Base-by-base conservation (phyloP, 108 stramenopile species). In the Skeletonema grethae region DNA sequence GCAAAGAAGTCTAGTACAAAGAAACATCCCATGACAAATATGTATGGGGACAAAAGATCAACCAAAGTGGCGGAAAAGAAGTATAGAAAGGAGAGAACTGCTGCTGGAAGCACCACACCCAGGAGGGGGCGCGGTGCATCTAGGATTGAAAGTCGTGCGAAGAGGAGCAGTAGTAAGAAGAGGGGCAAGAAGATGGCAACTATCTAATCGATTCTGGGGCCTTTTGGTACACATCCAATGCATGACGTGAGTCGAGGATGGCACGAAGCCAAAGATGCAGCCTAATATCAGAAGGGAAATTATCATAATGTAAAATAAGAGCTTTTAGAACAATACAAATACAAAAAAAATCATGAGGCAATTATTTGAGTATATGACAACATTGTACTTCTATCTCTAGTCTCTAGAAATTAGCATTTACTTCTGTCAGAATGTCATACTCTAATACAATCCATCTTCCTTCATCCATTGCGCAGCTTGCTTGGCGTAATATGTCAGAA, bases 401-500 rank as follows among this genome's bases (percentile, higher is more conserved):
- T 43, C 2, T 43, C 41, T 15, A 43, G 41, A 43, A 15, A 15
- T 43, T 43, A 43, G 41, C 41, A 43, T 43, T 43, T 43, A 43
- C 15, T 43, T 43, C 41, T n/a, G 0, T 15, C 15, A 43, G 15
- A 43, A n/a, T 13, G 15, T 43, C 41, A 18, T 58, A 36, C 0
- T 64, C 84, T 85, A 91, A 67, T 91, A 93, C 28, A 93, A 70
- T 9, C 89, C 92, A 82, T 96, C 92, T 45, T 93, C 87, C 46
- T 86, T 84, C 56, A 96, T 93, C 95, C 95, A 96, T 77, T 97
- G 85, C 4, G 98, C 97, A 5, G 96, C 97, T 84, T 97, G 92
- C 74, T 97, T 97, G 59, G 99, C 98, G 70, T 97, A 98, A 78
- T 99, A 99, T 12, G 98, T 99, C 57, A 99, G 75, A 70, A 99